Conservation (phyloP, 2,329 filamentous ascomycete genomes). For the Neodidymelliopsis sp. region DNA sequence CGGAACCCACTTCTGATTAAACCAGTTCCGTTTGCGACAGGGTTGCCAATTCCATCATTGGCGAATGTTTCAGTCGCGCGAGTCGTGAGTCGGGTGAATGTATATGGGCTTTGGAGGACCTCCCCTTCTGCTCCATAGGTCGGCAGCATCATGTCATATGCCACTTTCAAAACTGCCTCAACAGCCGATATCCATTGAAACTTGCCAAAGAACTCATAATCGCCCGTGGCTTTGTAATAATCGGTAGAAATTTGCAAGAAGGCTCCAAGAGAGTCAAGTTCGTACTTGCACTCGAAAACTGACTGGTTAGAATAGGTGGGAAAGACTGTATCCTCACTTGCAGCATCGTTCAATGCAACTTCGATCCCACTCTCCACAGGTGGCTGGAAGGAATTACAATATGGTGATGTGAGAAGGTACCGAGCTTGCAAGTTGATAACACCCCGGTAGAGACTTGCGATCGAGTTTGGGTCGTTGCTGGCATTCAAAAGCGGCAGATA, state of each 20-base stretch:
- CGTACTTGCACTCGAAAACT: conserved; percentile 63
- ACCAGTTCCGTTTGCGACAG: conserved; percentile 57
- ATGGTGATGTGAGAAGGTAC: conserved; percentile 68
- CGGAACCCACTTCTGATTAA: conserved; percentile 59
- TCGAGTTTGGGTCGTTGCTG: conserved; percentile 62
- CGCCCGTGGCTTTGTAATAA: conserved; percentile 59
- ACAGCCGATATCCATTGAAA: conserved; percentile 58
- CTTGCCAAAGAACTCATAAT: conserved; percentile 57
- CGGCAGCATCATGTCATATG: conserved; percentile 55
- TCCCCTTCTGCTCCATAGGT: conserved; percentile 58
- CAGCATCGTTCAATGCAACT: conserved; percentile 49
- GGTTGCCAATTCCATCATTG: conserved; percentile 63
- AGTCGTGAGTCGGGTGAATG: conserved; percentile 53
- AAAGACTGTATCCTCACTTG: conserved; percentile 52
- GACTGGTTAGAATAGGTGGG: conserved; percentile 53
- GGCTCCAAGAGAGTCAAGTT: conserved; percentile 60
- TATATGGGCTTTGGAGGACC: conserved; percentile 55
- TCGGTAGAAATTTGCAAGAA: conserved; percentile 59
- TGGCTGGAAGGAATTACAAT: conserved; percentile 63
- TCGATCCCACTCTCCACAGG: conserved; percentile 56
- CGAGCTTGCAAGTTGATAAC: conserved; percentile 75
- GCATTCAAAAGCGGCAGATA: conserved; percentile 68
- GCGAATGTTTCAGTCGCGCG: conserved; percentile 57
- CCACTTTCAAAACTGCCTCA: conserved; percentile 54
- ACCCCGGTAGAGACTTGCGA: conserved; percentile 73